A percentile compares a stretch with the other conserved stretches of the same genome.
Evolutionary conservation across 805 yeast genomes (phyloP).

Genomic region (Wickerhamomyces xylosicus): DNA sequence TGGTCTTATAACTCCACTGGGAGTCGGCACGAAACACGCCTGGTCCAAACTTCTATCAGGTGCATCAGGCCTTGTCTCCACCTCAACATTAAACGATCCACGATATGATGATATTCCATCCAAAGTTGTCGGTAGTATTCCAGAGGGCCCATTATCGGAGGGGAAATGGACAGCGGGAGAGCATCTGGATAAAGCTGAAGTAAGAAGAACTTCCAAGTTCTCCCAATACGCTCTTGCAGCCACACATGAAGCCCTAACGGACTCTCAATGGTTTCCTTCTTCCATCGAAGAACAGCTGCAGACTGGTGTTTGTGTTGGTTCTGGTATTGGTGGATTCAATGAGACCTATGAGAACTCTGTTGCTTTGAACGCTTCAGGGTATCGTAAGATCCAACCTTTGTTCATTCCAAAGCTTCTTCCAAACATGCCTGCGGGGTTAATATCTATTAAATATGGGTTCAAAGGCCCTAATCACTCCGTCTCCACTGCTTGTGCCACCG

Average conservation of each 20-base stretch:
- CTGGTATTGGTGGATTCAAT: slow-evolving; percentile 84
- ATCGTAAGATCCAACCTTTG: slow-evolving; percentile 70
- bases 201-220: slow-evolving; percentile 56
- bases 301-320: slow-evolving; percentile 80
- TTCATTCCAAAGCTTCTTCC: slow-evolving; percentile 76
- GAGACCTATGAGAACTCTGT: slow-evolving; percentile 59
- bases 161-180: slow-evolving; percentile 43
- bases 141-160: slow-evolving; percentile 31
- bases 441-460: slow-evolving; percentile 68
- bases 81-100: slow-evolving; percentile 23
- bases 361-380: slow-evolving; percentile 37
- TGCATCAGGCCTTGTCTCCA: slow-evolving; percentile 50
- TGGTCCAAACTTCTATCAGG: slow-evolving; percentile 47
- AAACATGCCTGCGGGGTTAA: slow-evolving; percentile 92
- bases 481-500: slow-evolving; percentile 96
- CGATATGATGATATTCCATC: slow-evolving; percentile 45
- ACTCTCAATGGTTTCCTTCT: slow-evolving; percentile 45
- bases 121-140: slow-evolving; percentile 69
- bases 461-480: slow-evolving; percentile 84
- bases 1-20: slow-evolving; percentile 81
- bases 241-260: slow-evolving; percentile 63
- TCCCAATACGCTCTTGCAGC: slow-evolving; percentile 75
- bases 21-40: slow-evolving; percentile 46
- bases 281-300: slow-evolving; percentile 23
- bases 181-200: slow-evolving; percentile 31